Base-by-base conservation (phyloP, 2,329 filamentous ascomycete species). In the Conoideocrella luteorostrata region DNA sequence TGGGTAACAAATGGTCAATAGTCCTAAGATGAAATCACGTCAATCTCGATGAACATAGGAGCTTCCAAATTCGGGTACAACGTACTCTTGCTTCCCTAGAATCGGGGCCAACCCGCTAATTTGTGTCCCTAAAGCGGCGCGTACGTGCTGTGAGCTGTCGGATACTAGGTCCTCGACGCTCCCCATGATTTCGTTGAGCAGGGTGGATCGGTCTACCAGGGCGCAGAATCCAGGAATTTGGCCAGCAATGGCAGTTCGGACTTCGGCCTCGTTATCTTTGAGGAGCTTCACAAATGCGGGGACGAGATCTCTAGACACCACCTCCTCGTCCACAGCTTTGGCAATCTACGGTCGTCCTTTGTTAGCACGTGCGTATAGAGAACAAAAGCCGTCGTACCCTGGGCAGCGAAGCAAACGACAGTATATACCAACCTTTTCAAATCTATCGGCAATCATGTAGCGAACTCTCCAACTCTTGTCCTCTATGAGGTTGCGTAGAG, bases 381-480 rank as follows among this genome's bases (percentile, higher is more conserved):
- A 23, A 12, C 30, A 18, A 43, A 15, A 18, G 12, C 9, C 15
- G 15, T 35, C 12, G n/a, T 9, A n/a, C n/a, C n/a, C n/a, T n/a
- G n/a, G n/a, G n/a, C n/a, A n/a, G n/a, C 3, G 6, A 39, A 21
- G 13, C 42, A 18, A 26, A 38, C 10, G 35, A 24, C 11, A 4
- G 11, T 18, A 2, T 28, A 21, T 43, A 41, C 61, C 39, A 61
- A 88, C 88, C 85, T 97, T 96, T 68, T 98, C 93, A 61, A 96
- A 98, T 63, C 89, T 82, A 67, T 98, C 93, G 39, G 93, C 93
- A 56, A 98, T 93, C 93, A 98, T 98, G 68, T 97, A 98, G 63
- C 93, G 82, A 48, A 98, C 93, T 60, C 93, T 83, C 93, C 93
- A 98, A 71, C 93, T 97, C 80, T 97, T 98, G 66, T 98, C 93